phyloP scores from a whole-genome alignment of 768 basidiomycete genomes.

The Boletus reticuloceps region DNA sequence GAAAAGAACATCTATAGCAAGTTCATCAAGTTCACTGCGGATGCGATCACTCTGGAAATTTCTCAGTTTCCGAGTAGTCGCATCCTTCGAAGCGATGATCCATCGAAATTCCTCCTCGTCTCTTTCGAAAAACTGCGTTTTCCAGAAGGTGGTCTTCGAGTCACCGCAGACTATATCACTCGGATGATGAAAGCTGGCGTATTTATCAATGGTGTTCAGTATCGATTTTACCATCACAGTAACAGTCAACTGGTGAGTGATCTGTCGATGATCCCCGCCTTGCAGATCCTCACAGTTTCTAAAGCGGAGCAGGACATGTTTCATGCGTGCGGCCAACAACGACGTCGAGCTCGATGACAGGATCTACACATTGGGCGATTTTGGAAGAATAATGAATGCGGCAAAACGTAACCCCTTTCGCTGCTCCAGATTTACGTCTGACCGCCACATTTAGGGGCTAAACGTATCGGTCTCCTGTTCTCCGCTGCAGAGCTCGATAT shows the following conservation, averaged over 20 bases:
- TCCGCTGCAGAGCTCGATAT: constrained; percentile 62
- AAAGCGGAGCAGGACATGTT: constrained; percentile 63
- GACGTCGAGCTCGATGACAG: constrained; percentile 57
- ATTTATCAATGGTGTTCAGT: constrained; percentile 55
- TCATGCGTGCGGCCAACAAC: constrained; percentile 50
- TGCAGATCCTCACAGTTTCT: neutral
- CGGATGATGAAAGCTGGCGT: constrained; percentile 55
- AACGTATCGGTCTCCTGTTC: constrained; percentile 66
- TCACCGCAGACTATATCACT: constrained; percentile 53
- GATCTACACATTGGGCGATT: constrained; percentile 59
- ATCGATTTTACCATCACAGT: constrained; percentile 70
- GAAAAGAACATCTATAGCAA: constrained; percentile 39
- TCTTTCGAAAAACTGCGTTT: constrained; percentile 57
- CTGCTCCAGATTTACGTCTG: neutral
- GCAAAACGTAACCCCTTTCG: constrained; percentile 49
- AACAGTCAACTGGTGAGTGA: constrained; percentile 61
- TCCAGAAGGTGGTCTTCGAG: constrained; percentile 47
- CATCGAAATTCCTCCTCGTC: constrained; percentile 51
- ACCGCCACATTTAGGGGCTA: constrained; percentile 49
- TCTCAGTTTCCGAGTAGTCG: constrained; percentile 54
- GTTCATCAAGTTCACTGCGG: constrained; percentile 47
- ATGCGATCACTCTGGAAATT: constrained; percentile 50
- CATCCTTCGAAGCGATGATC: constrained; percentile 56
- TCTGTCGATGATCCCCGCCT: neutral
- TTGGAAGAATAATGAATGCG: constrained; percentile 57